Evolutionary conservation across 352 stramenopile genomes (phyloP).

Genomic region (Phytophthora syringae): DNA sequence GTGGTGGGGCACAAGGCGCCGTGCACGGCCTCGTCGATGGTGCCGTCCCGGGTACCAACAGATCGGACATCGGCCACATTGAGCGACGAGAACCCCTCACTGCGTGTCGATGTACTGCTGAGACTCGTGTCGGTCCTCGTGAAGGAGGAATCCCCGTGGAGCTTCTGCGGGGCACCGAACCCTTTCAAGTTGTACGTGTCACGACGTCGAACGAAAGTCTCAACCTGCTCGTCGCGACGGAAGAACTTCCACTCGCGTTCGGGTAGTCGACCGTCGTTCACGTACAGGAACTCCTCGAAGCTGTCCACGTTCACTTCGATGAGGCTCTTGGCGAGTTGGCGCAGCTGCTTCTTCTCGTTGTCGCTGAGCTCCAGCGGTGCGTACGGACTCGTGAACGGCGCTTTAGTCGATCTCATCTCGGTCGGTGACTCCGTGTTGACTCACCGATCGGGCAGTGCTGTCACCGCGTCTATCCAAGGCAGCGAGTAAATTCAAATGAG

Average conservation of each 20-base stretch:
- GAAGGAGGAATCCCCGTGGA: conserved; percentile 16
- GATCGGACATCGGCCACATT: conserved; percentile 22
- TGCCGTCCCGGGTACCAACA: conserved; percentile 9
- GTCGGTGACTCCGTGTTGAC: not conserved
- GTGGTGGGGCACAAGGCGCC: conserved; percentile 22
- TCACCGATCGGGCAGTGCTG: too few relatives aligned
- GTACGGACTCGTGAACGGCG: conserved; percentile 17
- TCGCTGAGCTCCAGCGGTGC: conserved; percentile 14
- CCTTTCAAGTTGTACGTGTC: conserved; percentile 22
- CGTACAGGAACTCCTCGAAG: conserved; percentile 21
- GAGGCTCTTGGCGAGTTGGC: conserved; percentile 17
- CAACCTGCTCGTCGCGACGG: conserved; percentile 19
- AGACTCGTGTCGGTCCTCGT: conserved; percentile 14
- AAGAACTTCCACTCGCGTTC: conserved; percentile 21
- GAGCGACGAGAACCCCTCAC: conserved; percentile 18
- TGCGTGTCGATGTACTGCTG: conserved; percentile 6
- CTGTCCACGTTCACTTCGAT: conserved; percentile 24
- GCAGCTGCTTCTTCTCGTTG: conserved; percentile 19
- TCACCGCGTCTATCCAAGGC: conserved; percentile 13
- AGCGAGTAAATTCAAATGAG: conserved; percentile 5
- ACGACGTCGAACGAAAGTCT: conserved; percentile 19
- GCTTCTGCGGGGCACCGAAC: conserved; percentile 18
- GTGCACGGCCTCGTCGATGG: conserved; percentile 31
- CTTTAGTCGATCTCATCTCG: conserved; percentile 12
- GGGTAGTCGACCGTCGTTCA: conserved; percentile 4